phyloP scores from a whole-genome alignment of 2,329 filamentous ascomycete genomes.

The Atkinsonella hypoxylon region DNA sequence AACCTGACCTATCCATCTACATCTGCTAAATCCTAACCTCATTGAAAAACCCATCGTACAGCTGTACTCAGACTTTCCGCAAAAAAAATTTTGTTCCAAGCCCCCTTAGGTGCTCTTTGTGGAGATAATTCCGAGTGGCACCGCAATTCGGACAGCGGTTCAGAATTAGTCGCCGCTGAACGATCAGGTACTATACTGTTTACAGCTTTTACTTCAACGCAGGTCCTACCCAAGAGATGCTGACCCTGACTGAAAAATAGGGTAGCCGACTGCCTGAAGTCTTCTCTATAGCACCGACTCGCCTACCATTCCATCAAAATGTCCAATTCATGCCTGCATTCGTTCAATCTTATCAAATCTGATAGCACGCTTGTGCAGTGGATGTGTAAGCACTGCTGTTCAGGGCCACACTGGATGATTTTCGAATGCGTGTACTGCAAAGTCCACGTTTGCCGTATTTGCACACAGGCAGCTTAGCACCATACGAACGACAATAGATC shows the following conservation, averaged over 20 bases:
- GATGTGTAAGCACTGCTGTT: conserved; percentile 52
- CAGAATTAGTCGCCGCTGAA: too few species aligned
- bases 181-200: too few species aligned
- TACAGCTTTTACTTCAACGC: too few species aligned
- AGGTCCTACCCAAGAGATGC: background rate
- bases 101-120: too few species aligned
- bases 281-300: background rate
- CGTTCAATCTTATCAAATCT: conserved; percentile 55
- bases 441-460: conserved; percentile 50
- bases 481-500: background rate
- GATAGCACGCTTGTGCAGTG: conserved; percentile 54
- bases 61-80: too few species aligned
- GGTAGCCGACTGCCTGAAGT: background rate
- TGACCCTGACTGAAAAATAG: background rate
- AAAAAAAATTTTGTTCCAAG: too few species aligned
- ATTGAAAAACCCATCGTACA: too few species aligned
- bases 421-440: conserved; percentile 60
- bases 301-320: conserved; percentile 21
- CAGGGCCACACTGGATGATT: conserved; percentile 55
- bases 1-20: too few species aligned
- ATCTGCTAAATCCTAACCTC: too few species aligned
- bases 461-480: conserved; percentile 29
- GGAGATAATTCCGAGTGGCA: too few species aligned
- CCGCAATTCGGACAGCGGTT: too few species aligned
- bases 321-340: conserved; percentile 46